Conservation (phyloP, 1,284 basidiomycete genomes). For the Ustilago shanxiensis region DNA sequence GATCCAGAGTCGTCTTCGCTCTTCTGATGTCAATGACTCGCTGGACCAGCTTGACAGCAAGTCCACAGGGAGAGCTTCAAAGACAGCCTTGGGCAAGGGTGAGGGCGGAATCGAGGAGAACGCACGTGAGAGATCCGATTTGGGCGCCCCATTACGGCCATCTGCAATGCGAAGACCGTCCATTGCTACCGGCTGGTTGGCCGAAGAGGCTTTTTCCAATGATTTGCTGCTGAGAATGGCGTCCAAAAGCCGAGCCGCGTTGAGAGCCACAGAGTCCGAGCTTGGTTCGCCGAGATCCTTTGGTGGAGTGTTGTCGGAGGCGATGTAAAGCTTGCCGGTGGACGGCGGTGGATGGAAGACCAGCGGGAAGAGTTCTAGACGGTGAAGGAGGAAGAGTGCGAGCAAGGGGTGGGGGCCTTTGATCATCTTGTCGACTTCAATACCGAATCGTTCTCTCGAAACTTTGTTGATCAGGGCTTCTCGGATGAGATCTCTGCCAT, state of each 20-base stretch:
- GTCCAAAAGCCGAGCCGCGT: constrained; percentile 49
- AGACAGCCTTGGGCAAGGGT: constrained; percentile 23
- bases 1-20: constrained; percentile 57
- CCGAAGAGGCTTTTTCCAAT: constrained; percentile 10
- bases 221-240: constrained; percentile 28
- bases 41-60: constrained; percentile 36
- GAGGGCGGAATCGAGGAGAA: constrained; percentile 36
- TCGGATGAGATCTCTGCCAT: constrained; percentile 73
- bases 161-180: constrained; percentile 33
- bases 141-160: constrained; percentile 4
- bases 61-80: constrained; percentile 33
- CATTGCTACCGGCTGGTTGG: constrained; percentile 34
- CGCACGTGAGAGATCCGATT: constrained; percentile 24
- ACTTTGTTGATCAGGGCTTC: constrained; percentile 64
- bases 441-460: constrained; percentile 68
- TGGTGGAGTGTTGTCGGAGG: not conserved
- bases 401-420: constrained; percentile 61
- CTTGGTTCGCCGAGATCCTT: constrained; percentile 7
- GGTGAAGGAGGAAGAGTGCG: constrained; percentile 56
- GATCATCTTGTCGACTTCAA: constrained; percentile 70
- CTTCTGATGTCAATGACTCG: constrained; percentile 25
- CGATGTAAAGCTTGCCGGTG: constrained; percentile 23
- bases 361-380: constrained; percentile 58
- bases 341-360: constrained; percentile 59
- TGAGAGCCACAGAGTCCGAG: constrained; percentile 33